A percentile compares a stretch with the other conserved stretches of the same genome.
Evolutionary conservation across 345 rosid species (phyloP).

Genomic region (Eucalyptus caleyi): DNA sequence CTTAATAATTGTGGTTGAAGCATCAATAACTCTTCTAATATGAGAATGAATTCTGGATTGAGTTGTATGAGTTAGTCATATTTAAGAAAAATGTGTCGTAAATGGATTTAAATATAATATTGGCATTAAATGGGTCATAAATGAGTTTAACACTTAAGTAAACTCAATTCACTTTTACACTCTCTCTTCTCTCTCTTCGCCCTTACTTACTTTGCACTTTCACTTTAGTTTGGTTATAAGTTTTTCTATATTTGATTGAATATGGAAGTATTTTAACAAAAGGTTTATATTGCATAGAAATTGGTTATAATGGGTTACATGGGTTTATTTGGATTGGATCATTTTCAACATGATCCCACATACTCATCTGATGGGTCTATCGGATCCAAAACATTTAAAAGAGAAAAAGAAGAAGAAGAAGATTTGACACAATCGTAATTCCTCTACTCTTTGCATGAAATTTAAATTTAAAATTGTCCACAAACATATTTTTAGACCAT

Average conservation of each 20-base stretch:
- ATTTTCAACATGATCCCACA: neutral
- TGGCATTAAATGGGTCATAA: fast-evolving
- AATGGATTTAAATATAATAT: too few relatives aligned
- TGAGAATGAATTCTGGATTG: neutral
- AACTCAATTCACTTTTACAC: neutral
- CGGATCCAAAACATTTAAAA: neutral
- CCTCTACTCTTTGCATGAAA: neutral
- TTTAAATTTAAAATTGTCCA: neutral
- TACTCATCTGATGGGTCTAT: neutral
- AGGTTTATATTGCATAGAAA: too few relatives aligned
- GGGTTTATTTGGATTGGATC: fast-evolving
- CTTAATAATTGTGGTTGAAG: neutral
- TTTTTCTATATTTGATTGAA: neutral
- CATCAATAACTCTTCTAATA: neutral
- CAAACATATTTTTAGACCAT: neutral
- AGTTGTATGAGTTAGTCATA: neutral
- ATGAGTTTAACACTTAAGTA: too few relatives aligned
- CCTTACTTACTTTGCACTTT: neutral
- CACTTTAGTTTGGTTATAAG: neutral
- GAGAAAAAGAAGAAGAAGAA: fast-evolving
- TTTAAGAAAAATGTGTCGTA: neutral
- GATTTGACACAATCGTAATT: neutral
- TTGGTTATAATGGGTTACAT: neutral
- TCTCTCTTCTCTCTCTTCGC: neutral
- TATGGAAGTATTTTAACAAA: neutral